Percentiles rank a stretch among this genome's conserved stretches.
Conservation (phyloP, 345 rosid species). For the Theobroma cacao region DNA sequence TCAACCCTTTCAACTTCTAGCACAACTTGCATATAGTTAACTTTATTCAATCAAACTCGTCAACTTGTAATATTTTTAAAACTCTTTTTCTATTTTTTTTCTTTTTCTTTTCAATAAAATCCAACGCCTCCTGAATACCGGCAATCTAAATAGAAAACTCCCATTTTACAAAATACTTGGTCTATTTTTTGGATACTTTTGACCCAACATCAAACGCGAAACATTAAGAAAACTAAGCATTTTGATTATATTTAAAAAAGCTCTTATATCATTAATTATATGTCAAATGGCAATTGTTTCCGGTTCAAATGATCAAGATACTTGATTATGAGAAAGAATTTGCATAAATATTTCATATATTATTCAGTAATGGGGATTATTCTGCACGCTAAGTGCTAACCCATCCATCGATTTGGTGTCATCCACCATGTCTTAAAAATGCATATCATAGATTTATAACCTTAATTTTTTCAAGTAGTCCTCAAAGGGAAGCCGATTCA, state of each 20-base stretch:
- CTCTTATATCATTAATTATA: not conserved
- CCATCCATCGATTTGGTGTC: not conserved
- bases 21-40: not conserved
- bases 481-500: not conserved
- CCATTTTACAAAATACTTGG: not conserved
- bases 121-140: not conserved
- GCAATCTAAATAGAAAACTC: not conserved
- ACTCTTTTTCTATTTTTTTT: not conserved
- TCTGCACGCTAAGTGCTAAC: not conserved
- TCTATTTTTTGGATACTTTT: too few species aligned
- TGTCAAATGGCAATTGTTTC: not conserved
- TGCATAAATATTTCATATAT: not conserved
- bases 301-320: not conserved
- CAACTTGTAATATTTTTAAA: not conserved
- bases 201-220: too few species aligned
- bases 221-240: too few species aligned
- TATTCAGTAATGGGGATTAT: not conserved
- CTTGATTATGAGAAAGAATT: not conserved
- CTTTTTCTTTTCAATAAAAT: not conserved
- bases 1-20: not conserved
- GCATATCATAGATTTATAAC: not conserved
- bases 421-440: not conserved
- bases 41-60: not conserved
- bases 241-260: too few species aligned
- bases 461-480: not conserved